These are phyloP conservation scores for Suillus cothurnatus DNA, from an alignment of 768 basidiomycete genomes.

Conservation along the genomic window DNA sequence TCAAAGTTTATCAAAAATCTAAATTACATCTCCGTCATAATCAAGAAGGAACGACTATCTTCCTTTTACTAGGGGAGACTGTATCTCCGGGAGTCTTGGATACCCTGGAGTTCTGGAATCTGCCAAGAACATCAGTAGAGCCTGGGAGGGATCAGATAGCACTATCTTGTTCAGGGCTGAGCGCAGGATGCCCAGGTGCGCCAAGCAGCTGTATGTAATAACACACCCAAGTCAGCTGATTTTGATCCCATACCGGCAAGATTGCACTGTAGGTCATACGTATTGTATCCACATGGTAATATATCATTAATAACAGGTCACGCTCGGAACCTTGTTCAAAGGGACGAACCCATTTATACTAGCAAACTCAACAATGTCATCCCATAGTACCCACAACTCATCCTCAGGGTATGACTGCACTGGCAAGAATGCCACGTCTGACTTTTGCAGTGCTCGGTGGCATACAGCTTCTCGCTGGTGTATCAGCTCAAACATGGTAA, in stretches of 20 bases:
- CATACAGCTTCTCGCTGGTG: slow-evolving; percentile 17
- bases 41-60: no score
- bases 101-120: no score
- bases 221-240: background rate
- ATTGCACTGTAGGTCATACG: background rate
- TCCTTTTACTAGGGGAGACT: no score
- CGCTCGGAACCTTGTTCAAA: background rate
- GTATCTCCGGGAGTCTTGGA: no score
- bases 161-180: no score
- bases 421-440: slow-evolving; percentile 13
- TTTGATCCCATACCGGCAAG: background rate
- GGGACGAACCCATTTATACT: background rate
- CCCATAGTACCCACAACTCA: background rate
- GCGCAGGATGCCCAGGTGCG: no score
- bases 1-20: no score
- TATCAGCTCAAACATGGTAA: slow-evolving; percentile 33
- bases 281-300: background rate
- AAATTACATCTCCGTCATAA: no score
- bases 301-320: background rate
- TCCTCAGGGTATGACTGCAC: background rate
- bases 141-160: no score
- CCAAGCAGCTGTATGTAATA: no score
- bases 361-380: no score
- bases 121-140: no score
- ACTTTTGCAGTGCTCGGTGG: slow-evolving; percentile 14